phyloP scores from a whole-genome alignment of 23 red algal genomes.

The Gracilaria gracilis region DNA sequence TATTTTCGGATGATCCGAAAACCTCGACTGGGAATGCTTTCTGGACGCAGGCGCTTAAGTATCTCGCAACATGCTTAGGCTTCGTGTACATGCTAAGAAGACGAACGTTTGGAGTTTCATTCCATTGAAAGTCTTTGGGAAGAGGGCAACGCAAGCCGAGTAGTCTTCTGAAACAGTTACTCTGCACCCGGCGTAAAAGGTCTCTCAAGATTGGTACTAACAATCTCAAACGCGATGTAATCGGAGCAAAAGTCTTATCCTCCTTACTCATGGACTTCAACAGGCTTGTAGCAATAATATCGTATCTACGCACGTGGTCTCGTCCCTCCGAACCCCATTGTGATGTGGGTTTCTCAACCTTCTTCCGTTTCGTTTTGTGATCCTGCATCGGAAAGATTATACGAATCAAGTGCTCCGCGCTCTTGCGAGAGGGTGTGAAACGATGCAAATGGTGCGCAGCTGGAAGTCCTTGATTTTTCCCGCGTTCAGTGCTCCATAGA shows the following conservation, averaged over 20 bases:
- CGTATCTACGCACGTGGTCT: conserved; percentile 9
- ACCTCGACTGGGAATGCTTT: conserved; percentile 18
- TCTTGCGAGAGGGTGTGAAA: not conserved
- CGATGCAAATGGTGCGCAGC: conserved; percentile 25
- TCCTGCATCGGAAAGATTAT: conserved; percentile 31
- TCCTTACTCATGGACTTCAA: not conserved
- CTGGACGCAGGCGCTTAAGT: conserved; percentile 33
- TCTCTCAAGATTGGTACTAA: conserved; percentile 40
- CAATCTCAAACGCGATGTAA: not conserved
- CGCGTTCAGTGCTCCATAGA: too few species aligned
- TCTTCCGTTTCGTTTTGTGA: not conserved
- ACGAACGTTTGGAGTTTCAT: not conserved
- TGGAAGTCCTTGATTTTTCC: conserved; percentile 12
- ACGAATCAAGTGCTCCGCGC: conserved; percentile 14
- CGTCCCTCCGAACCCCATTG: too few species aligned
- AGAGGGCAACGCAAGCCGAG: conserved; percentile 44
- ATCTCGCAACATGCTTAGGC: conserved; percentile 40
- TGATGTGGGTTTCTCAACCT: not conserved
- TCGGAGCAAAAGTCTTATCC: not conserved
- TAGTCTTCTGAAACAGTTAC: conserved; percentile 46
- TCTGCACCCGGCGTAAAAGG: not conserved
- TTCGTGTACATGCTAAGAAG: conserved; percentile 53
- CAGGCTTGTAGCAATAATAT: not conserved
- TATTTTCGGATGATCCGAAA: conserved; percentile 63
- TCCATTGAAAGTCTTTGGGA: not conserved